A percentile compares a stretch with the other conserved stretches of the same genome.
Evolutionary conservation across 352 stramenopile genomes (phyloP).

Genomic region (Globisporangium spiculum): DNA sequence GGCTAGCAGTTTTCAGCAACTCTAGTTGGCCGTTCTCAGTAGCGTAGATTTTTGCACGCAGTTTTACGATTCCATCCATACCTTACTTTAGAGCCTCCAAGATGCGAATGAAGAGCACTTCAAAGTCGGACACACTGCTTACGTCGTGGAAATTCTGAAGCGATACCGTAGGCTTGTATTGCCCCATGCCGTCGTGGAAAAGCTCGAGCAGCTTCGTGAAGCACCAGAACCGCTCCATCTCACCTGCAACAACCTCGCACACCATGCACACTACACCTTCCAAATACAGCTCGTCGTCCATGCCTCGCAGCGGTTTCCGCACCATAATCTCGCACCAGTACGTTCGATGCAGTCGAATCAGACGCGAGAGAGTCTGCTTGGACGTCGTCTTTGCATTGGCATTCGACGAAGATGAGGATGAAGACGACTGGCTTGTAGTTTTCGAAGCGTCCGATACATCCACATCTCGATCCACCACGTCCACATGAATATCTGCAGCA

Average conservation of each 20-base stretch:
- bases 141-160: conserved; percentile 36
- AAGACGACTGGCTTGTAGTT: neutral
- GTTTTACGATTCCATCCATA: conserved; percentile 18
- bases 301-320: conserved; percentile 27
- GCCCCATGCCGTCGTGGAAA: conserved; percentile 44
- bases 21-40: neutral
- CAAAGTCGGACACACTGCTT: conserved; percentile 42
- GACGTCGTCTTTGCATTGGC: conserved; percentile 7
- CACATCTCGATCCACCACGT: neutral
- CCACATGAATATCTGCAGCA: neutral
- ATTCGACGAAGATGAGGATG: neutral
- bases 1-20: neutral
- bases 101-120: conserved; percentile 64
- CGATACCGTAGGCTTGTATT: conserved; percentile 42
- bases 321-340: conserved; percentile 43
- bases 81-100: conserved; percentile 38
- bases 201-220: conserved; percentile 56
- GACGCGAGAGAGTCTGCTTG: neutral
- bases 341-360: conserved; percentile 42
- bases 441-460: conserved; percentile 2
- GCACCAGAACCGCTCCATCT: conserved; percentile 72
- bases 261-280: conserved; percentile 33
- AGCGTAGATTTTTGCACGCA: conserved; percentile 7
- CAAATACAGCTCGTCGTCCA: conserved; percentile 41
- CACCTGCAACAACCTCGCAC: conserved; percentile 34